Evolutionary conservation across 2,329 filamentous ascomycete species (phyloP), one percentile per base, ranked within the genome.

Genomic region (Pyricularia pennisetigena): DNA sequence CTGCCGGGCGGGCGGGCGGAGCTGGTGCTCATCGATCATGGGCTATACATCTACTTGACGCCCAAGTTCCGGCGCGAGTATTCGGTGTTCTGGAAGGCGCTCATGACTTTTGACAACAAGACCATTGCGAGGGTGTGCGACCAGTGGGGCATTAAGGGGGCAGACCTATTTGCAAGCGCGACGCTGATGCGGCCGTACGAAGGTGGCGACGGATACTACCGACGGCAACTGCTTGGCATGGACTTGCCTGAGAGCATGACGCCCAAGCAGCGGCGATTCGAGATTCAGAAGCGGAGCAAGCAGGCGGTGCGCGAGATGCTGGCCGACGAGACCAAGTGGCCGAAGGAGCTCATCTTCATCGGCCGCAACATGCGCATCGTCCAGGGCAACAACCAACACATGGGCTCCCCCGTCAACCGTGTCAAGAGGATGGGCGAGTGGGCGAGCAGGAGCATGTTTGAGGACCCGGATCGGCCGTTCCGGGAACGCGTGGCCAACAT

Each of bases 1-100:
- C 83, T 92, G 20, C 91, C 93, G 0, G 89, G 85, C 62, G 94
- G 94, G n/a, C 85, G 88, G 62, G 85, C 94, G 0, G 93, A 99
- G 80, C 85, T 99, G 32, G 94, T 98, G 0, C 88, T 99, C 49
- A 97, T 99, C 76, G 95, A 99, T 78, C 95, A 99, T 78, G 95
- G 95, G 0, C 87, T 99, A 6, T 99, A 99, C 80, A 92, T 98
- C 68, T 90, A 92, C 78, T 95, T 98, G 91, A 83, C 87, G 28
- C 89, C 91, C 1, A 82, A 87, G 69, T 97, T 98, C 80, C 87
- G 93, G 12, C 89, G 90, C 74, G 88, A 98, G 77, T 98, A 98
- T 78, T 88, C 89, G 23, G 82, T 87, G 4, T 95, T 99, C 81
- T 99, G 95, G 95, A 97, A 96, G 78, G 89, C 91, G 0, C 86